Evolutionary conservation across 108 stramenopile genomes (phyloP).

Genomic region (Fistulifera pelliculosa): DNA sequence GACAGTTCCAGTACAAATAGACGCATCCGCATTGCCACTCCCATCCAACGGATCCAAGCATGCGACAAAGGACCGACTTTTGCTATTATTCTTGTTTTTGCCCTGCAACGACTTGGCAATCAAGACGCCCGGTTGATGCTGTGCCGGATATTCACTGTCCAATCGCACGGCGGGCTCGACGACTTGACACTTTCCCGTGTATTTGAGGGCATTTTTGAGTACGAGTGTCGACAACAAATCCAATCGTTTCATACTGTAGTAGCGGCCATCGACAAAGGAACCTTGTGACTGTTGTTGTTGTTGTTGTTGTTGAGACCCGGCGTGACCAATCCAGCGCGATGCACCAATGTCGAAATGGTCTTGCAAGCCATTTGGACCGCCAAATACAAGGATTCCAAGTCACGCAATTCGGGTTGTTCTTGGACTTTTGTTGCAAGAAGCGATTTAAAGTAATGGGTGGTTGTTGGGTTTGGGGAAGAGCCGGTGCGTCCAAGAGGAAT

Average conservation of each 20-base stretch:
- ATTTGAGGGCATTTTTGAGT: slow-evolving; percentile 88
- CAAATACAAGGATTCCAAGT: slow-evolving; percentile 61
- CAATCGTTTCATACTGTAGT: slow-evolving; percentile 93
- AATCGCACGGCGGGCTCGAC: slow-evolving; percentile 43
- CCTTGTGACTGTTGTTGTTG: background rate
- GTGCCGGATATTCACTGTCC: slow-evolving; percentile 37
- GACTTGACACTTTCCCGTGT: slow-evolving; percentile 70
- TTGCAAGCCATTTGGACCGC: slow-evolving; percentile 92
- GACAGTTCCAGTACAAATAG: slow-evolving; percentile 96
- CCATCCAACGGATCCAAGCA: slow-evolving; percentile 98
- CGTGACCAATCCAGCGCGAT: slow-evolving; percentile 44
- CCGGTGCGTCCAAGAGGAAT: slow-evolving; percentile 6
- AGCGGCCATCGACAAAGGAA: slow-evolving; percentile 57
- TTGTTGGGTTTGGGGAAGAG: slow-evolving; percentile 1
- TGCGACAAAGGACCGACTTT: slow-evolving; percentile 41
- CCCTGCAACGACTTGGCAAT: slow-evolving; percentile 73
- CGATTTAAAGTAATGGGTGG: slow-evolving; percentile 38
- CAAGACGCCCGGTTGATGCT: slow-evolving; percentile 83
- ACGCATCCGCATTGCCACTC: slow-evolving; percentile 95
- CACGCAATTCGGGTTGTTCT: slow-evolving; percentile 40
- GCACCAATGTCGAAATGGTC: slow-evolving; percentile 86
- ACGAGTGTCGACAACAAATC: slow-evolving; percentile 93
- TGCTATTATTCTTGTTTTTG: slow-evolving; percentile 34
- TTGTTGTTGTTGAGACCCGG: background rate
- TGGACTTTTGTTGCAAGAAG: slow-evolving; percentile 38